phyloP scores from a whole-genome alignment of 805 yeast species.

The Metschnikowia gruessii region DNA sequence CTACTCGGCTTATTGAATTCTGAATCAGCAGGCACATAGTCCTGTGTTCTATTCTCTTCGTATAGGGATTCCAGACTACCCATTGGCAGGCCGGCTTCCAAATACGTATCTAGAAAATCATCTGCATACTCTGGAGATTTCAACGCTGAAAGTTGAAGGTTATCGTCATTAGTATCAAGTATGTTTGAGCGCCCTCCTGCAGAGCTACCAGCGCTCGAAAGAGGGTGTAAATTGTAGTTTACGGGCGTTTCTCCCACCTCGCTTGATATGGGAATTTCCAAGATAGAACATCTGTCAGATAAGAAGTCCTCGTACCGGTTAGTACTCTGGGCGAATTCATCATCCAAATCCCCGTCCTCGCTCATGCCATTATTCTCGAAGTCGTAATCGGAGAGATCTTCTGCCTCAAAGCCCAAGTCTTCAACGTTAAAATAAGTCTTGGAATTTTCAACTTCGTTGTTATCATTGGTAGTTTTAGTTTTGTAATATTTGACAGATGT shows the following conservation, averaged over 20 bases:
- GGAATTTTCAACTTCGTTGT: neutral
- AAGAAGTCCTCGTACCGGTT: constrained; percentile 23
- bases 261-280: no score
- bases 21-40: neutral
- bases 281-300: constrained; percentile 16
- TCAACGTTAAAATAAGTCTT: constrained; percentile 26
- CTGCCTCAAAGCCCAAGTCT: constrained; percentile 33
- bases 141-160: neutral
- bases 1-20: neutral
- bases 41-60: neutral
- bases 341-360: constrained; percentile 23
- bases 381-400: constrained; percentile 37
- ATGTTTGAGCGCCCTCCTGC: neutral
- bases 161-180: neutral
- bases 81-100: constrained; percentile 13
- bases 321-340: constrained; percentile 13
- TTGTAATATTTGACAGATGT: constrained; percentile 54
- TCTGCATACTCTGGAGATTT: constrained; percentile 18
- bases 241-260: no score
- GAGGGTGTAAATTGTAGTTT: constrained; percentile 3
- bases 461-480: constrained; percentile 14
- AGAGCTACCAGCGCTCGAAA: constrained; percentile 1
- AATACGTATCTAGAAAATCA: constrained; percentile 19
- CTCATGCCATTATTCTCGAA: constrained; percentile 43
- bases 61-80: neutral